These are phyloP conservation scores for Hibiscus trionum DNA, from an alignment of 345 rosid species.

Conservation along the genomic window DNA sequence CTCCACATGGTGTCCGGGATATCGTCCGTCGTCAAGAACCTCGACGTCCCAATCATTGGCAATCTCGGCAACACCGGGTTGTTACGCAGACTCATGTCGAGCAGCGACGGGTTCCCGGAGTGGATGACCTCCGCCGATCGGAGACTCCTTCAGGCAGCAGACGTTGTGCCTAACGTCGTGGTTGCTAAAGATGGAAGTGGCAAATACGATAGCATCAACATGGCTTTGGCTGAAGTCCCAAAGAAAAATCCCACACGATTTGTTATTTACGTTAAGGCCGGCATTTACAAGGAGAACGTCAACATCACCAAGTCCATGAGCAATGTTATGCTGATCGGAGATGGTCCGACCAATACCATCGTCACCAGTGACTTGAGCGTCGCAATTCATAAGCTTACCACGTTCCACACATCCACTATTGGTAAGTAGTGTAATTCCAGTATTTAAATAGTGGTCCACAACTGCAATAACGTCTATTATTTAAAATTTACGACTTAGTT, in stretches of 20 bases:
- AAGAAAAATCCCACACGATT: conserved; percentile 24
- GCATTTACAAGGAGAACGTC: conserved; percentile 57
- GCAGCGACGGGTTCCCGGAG: conserved; percentile 21
- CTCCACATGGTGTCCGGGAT: conserved; percentile 47
- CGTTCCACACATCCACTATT: conserved; percentile 53
- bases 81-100: conserved; percentile 29
- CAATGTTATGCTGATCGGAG: conserved; percentile 57
- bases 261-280: conserved; percentile 59
- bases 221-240: conserved; percentile 45
- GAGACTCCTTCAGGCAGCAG: conserved; percentile 23
- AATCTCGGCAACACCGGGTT: conserved; percentile 6
- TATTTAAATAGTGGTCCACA: too few species aligned
- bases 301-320: conserved; percentile 22
- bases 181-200: conserved; percentile 79
- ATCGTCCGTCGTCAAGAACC: conserved; percentile 21
- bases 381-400: conserved; percentile 21
- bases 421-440: conserved; percentile 25
- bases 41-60: conserved; percentile 18
- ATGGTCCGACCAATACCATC: conserved; percentile 61
- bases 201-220: conserved; percentile 43
- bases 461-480: too few species aligned
- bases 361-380: conserved; percentile 44
- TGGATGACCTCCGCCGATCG: conserved; percentile 38
- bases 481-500: too few species aligned
- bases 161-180: conserved; percentile 33